A percentile compares a stretch with the other conserved stretches of the same genome.
These are phyloP conservation scores for Wickerhamomyces canadensis DNA, from an alignment of 805 yeast species.

Conservation along the genomic window DNA sequence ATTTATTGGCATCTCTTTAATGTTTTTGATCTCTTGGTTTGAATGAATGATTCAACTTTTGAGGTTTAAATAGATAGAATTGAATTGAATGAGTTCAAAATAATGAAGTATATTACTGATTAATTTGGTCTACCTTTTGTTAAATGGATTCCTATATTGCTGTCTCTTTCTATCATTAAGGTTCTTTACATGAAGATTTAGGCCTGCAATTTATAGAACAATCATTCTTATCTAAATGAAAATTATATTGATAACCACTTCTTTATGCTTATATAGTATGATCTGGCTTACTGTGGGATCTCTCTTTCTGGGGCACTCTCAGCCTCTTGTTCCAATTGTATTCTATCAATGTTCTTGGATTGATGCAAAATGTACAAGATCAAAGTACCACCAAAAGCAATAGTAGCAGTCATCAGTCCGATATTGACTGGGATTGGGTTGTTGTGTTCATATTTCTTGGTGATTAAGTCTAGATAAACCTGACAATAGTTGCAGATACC, in stretches of 20 bases:
- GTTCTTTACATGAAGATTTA: no score
- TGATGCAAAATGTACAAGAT: constrained; percentile 28
- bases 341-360: constrained; percentile 40
- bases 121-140: no score
- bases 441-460: constrained; percentile 62
- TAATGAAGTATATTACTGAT: no score
- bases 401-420: constrained; percentile 47
- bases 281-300: constrained; percentile 36
- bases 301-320: constrained; percentile 45
- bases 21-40: constrained; percentile 38
- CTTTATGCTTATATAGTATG: no score
- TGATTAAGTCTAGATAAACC: constrained; percentile 58
- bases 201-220: no score
- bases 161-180: no score
- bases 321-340: constrained; percentile 56
- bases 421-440: constrained; percentile 79
- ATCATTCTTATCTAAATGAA: no score
- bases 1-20: constrained; percentile 48
- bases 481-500: constrained; percentile 78
- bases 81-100: background rate
- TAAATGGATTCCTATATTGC: no score
- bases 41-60: constrained; percentile 15
- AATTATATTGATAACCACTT: no score
- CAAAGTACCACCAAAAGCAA: constrained; percentile 28
- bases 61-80: no score